Base-by-base conservation (phyloP, 495 filamentous ascomycete species). In the Penicillium longicatenatum region DNA sequence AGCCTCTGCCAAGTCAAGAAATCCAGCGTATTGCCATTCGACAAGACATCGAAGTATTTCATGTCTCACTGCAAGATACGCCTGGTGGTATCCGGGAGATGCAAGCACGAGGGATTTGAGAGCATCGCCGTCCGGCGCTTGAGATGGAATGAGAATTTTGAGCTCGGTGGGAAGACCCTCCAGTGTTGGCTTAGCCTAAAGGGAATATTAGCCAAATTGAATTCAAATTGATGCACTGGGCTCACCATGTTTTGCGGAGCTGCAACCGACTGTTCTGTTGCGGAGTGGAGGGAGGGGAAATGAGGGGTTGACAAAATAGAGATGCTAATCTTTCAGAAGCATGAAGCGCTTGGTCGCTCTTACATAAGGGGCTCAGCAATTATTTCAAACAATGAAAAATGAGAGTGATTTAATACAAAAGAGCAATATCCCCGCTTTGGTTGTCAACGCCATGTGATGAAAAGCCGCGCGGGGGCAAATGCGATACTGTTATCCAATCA, bases 141-240 rank as follows among this genome's bases (percentile, higher is more conserved):
- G 49, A 3, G 42, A 62, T 30, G 66, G 42, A 50, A 69, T 62
- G 31, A 60, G 43, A 51, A 64, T 60, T n/a, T 54, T 52, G 4
- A 69, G 50, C 58, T 69, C 66, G 1, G 35, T 22, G 16, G 66
- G 66, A 33, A 69, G 52, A 59, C 55, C 55, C 17, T 69, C 66
- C 5, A 69, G 58, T 7, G 51, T 57, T 22, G 60, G 58, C 52
- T 62, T 39, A 39, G 58, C 53, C 65, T 66, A 20, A 0, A 42
- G 12, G 20, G 19, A 35, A n/a, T 14, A 43, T 61, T 14, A 61
- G 53, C 21, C 19, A 19, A 21, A 33, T 41, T 8, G 2, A 20
- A 35, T 30, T 21, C 6, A 19, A 51, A 5, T 4, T 20, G 0
- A n/a, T n/a, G n/a, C n/a, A n/a, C n/a, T n/a, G n/a, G 12, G 20